A percentile compares a stretch with the other conserved stretches of the same genome.
Conservation (phyloP, 257 asterid species). For the Anisodus tanguticus region DNA sequence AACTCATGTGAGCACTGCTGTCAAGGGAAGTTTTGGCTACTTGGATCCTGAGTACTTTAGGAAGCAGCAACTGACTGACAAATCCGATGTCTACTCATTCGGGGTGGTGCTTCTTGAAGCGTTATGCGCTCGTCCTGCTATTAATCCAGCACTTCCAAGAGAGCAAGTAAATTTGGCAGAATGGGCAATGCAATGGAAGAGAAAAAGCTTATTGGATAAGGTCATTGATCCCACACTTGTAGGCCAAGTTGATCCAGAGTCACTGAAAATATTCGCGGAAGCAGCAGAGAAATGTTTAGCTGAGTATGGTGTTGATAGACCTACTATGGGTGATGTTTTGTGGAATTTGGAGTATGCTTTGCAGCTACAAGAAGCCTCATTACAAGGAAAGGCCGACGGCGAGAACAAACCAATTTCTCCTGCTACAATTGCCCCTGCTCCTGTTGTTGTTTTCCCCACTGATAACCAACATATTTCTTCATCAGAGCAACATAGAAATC, state of each 20-base stretch:
- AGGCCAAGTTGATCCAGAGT: constrained; percentile 33
- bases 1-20: constrained; percentile 37
- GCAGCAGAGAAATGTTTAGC: constrained; percentile 40
- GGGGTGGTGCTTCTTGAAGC: constrained; percentile 38
- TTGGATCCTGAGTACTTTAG: constrained; percentile 41
- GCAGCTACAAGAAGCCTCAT: constrained; percentile 41
- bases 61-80: constrained; percentile 38
- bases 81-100: constrained; percentile 38
- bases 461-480: constrained; percentile 28
- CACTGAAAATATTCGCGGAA: constrained; percentile 31
- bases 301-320: constrained; percentile 38
- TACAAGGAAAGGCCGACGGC: constrained; percentile 34
- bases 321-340: constrained; percentile 39
- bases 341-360: constrained; percentile 41
- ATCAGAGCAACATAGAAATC: constrained; percentile 26
- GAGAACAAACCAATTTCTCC: constrained; percentile 16
- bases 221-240: constrained; percentile 35
- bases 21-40: constrained; percentile 39
- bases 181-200: constrained; percentile 44
- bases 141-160: constrained; percentile 35
- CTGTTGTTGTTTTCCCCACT: background rate
- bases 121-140: constrained; percentile 38
- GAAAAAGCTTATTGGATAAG: constrained; percentile 37
- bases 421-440: background rate
- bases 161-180: constrained; percentile 43